Evolutionary conservation across 2,329 filamentous ascomycete genomes (phyloP), one percentile per base, ranked within the genome.

Genomic region (Aspergillus aculeatus): DNA sequence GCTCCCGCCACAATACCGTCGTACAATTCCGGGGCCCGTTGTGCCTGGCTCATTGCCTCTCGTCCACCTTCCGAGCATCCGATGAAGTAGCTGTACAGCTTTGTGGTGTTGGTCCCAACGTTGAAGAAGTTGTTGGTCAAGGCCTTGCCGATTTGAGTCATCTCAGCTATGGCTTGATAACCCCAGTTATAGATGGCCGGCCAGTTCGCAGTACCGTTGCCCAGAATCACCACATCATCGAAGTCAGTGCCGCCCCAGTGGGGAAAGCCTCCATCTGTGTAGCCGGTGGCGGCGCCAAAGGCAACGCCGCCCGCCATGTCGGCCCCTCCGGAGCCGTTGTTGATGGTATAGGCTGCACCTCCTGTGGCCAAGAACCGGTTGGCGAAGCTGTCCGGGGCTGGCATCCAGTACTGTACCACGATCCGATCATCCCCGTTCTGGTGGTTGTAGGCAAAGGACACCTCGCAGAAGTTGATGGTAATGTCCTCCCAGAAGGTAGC

Each of bases 351-450:
- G 7, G 49, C 49, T 0, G 49, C 23, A 21, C 49, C 49, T 12
- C 49, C 49, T 21, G 49, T 51, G n/a, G 49, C 49, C 12, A 51
- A 16, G 3, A 51, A 51, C 12, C 49, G 24, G 14, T 32, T 32
- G 14, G 29, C n/a, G 49, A 51, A 51, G 12, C 7, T 12, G 4
- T 51, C 49, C 6, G 49, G 49, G 29, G 23, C 29, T 14, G 49
- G 49, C 49, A 51, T 51, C 49, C 49, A 51, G 29, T 51, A 51
- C 29, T 51, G 49, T n/a, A 51, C 49, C 11, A 51, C 49, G 7
- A 51, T 16, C 14, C 49, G 49, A 24, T 51, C 49, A 6, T 51
- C 49, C 9, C 11, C 14, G 29, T 35, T 51, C 29, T 51, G 49
- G 49, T 51, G 49, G 49, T 12, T 35, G 29, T 51, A 51, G 23